Evolutionary conservation across 106 monocot genomes (phyloP), one percentile per base, ranked within the genome.

Genomic region (Xerophyta viscosa): DNA sequence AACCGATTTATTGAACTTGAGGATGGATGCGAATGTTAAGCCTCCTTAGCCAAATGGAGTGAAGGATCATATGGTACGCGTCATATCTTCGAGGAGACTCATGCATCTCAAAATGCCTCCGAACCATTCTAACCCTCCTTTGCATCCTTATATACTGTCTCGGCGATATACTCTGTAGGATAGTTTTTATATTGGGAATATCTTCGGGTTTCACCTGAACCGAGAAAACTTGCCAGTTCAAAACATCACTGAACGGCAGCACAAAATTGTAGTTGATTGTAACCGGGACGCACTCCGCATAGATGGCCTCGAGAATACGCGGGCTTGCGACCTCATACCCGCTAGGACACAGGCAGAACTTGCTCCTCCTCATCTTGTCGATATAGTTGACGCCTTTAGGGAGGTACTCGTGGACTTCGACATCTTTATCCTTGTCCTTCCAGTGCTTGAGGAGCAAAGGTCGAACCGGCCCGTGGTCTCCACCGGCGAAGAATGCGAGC

Each of bases 311-410:
- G 9, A 85, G 82, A 8, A 96, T 54, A 30, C 96, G 60, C 0
- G 96, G 96, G 63, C 85, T 86, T 1, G 88, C 88, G 27, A 98
- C 96, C 64, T 98, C 89, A 49, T 86, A 98, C 20, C 96, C 96
- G 37, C 89, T 82, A 0, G 96, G 96, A 46, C 96, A 98, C 8
- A 98, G 37, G 71, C 96, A 98, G 50, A 69, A 98, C 62, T 61
- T 78, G 82, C 85, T 86, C 56, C 57, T 67, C 68, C 54, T 66
- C 96, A 98, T 98, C 73, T 77, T 71, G 41, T 74, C 76, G 13
- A 73, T 63, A 71, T 98, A 98, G 8, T 75, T 73, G 0, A 73
- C 46, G 1, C 73, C 76, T 23, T 63, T 61, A 8, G 72, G 85
- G 6, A 98, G 79, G 72, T 82, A 82, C 57, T 82, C 84, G 42